phyloP scores from a whole-genome alignment of 1,284 basidiomycete genomes.

The Tilletia setariae region DNA sequence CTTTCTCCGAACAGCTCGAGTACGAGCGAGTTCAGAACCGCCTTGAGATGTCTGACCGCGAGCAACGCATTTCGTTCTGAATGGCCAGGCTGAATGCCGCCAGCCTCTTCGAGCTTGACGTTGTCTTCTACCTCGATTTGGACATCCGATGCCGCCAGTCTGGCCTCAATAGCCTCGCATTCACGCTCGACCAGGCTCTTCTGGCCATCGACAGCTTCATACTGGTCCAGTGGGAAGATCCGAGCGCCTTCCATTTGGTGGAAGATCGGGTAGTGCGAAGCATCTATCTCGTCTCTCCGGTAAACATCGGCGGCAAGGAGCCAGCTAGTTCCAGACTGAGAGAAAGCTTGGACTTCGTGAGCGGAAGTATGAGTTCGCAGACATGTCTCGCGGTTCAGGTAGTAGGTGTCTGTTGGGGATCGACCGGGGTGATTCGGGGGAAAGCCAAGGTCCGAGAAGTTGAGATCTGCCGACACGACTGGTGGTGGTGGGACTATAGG shows the following conservation, averaged over 20 bases:
- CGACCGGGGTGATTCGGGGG: constrained; percentile 89
- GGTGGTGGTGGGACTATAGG: constrained; percentile 69
- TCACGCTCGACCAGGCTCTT: constrained; percentile 57
- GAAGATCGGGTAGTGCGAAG: constrained; percentile 94
- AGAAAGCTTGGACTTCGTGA: constrained; percentile 91
- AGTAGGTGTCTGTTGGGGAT: constrained; percentile 86
- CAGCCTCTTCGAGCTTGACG: constrained; percentile 66
- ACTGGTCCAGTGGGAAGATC: constrained; percentile 62
- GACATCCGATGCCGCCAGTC: constrained; percentile 56
- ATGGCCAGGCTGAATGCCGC: constrained; percentile 77
- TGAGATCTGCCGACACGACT: constrained; percentile 82
- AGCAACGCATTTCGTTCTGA: constrained; percentile 62
- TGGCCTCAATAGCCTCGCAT: constrained; percentile 62
- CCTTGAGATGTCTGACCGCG: constrained; percentile 80
- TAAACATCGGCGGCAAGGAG: constrained; percentile 97
- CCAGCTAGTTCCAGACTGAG: constrained; percentile 70
- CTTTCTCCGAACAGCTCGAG: constrained; percentile 69
- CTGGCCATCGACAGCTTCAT: constrained; percentile 53
- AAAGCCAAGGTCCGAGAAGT: constrained; percentile 97
- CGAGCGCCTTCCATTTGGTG: constrained; percentile 97
- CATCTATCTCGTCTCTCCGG: constrained; percentile 95
- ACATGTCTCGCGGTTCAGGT: constrained; percentile 84
- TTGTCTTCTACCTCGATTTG: constrained; percentile 78
- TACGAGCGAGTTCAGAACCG: constrained; percentile 83
- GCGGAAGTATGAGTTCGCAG: constrained; percentile 95